These are phyloP conservation scores for Aspergillus aculeatinus DNA, from an alignment of 2,329 filamentous ascomycete genomes.

Conservation along the genomic window DNA sequence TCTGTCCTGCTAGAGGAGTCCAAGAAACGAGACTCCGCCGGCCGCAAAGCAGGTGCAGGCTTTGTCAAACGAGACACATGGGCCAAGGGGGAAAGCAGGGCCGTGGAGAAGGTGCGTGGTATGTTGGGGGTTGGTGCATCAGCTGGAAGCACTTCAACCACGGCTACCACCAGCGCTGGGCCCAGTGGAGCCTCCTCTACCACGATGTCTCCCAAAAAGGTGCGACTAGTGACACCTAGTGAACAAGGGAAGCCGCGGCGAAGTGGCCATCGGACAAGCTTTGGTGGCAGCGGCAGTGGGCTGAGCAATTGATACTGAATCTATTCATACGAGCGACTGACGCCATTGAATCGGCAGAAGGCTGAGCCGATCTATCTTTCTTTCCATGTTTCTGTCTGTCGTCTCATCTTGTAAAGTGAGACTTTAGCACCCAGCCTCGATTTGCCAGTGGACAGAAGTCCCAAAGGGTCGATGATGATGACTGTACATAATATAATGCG, in stretches of 20 bases:
- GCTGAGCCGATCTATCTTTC: background rate
- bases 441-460: background rate
- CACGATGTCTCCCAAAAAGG: slow-evolving; percentile 45
- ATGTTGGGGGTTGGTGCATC: slow-evolving; percentile 39
- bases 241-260: slow-evolving; percentile 38
- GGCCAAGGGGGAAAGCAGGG: slow-evolving; percentile 46
- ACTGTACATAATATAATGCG: background rate
- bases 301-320: background rate
- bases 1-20: slow-evolving; percentile 31
- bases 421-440: background rate
- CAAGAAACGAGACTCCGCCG: slow-evolving; percentile 33
- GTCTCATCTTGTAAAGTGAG: background rate
- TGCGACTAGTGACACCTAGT: slow-evolving; percentile 45
- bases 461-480: background rate
- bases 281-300: background rate
- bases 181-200: slow-evolving; percentile 31
- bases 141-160: slow-evolving; percentile 22
- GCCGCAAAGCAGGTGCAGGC: slow-evolving; percentile 34
- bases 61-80: slow-evolving; percentile 47
- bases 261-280: background rate
- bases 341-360: background rate
- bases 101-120: slow-evolving; percentile 47
- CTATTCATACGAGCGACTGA: background rate
- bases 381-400: background rate
- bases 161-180: slow-evolving; percentile 22